Base-by-base conservation (phyloP, 805 yeast genomes). In the Candida parachauliodes region DNA sequence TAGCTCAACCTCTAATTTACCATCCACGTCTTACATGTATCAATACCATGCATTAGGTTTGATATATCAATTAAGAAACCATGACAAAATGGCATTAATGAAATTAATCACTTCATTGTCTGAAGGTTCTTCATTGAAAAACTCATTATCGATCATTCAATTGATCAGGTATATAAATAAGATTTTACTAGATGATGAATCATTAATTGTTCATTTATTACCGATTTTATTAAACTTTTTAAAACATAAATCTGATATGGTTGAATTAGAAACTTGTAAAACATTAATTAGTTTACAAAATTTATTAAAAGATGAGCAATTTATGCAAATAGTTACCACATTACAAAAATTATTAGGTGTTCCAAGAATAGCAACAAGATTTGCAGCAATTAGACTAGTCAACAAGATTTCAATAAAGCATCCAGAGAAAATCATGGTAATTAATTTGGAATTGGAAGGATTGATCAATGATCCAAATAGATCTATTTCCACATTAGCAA, bases 1-100 rank as follows among this genome's bases (percentile, higher is more conserved):
- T 24, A 50, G 61, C 43, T 66, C 74, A 38, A 74, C 72, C 40
- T 54, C 71, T 9, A 65, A 65, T 51, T 59, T 74, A 43, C 83
- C 91, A 35, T 68, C 79, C 12, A 79, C 91, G 30, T 78, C 94
- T 15, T 80, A 75, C 61, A 83, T 87, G 72, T 76, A 95, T 42
- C 98, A 93, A 69, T 93, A 91, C 65, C 98, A 93, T 61, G 97
- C 98, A 2, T 70, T 93, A 49, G 97, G 96, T 17, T 73, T 93
- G 51, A 68, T 94, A 50, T 89, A 88, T 59, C 84, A 85, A 50
- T 74, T 93, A 61, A 79, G 94, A 59, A 82, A 82, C 52, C 95
- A 84, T 59, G 98, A 93, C 58, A 82, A 84, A 51, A 88, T 93
- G 91, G 95, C 97, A 2, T 70, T 93, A 52, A 76, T 87, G 74